Evolutionary conservation across 2,329 filamentous ascomycete species (phyloP).

Genomic region (Penicillium sp.): DNA sequence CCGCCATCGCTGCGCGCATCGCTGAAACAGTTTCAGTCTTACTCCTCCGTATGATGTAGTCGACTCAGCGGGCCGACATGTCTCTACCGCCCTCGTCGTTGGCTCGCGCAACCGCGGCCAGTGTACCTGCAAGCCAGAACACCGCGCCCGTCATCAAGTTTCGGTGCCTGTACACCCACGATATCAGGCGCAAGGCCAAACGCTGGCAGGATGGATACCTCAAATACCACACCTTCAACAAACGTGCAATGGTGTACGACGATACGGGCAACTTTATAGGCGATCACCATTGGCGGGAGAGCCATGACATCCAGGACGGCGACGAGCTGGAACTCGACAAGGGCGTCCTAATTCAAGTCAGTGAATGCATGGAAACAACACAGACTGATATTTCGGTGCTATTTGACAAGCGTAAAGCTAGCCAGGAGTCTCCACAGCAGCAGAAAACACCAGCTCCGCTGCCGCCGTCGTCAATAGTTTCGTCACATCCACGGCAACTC

Average conservation of each 20-base stretch:
- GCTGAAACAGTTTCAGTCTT: too few relatives aligned
- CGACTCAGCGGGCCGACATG: slow-evolving; percentile 5
- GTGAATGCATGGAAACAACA: slow-evolving; percentile 66
- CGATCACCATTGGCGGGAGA: slow-evolving; percentile 74
- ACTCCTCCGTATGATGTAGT: background rate
- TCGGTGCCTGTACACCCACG: slow-evolving; percentile 80
- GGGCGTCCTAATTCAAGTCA: slow-evolving; percentile 73
- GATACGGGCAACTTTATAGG: slow-evolving; percentile 75
- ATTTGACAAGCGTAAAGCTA: slow-evolving; percentile 61
- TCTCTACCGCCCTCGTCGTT: slow-evolving; percentile 24
- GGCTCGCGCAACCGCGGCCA: slow-evolving; percentile 27
- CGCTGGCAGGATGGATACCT: slow-evolving; percentile 90
- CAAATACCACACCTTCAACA: slow-evolving; percentile 87
- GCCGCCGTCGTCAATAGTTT: slow-evolving; percentile 42
- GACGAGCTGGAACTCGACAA: slow-evolving; percentile 79
- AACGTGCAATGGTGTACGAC: slow-evolving; percentile 85
- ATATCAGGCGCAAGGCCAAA: slow-evolving; percentile 81
- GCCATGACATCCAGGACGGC: slow-evolving; percentile 68
- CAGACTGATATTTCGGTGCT: slow-evolving; percentile 76
- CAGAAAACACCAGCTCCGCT: slow-evolving; percentile 25
- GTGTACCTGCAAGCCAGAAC: slow-evolving; percentile 53
- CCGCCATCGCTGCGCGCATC: too few relatives aligned
- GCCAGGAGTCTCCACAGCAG: slow-evolving; percentile 26
- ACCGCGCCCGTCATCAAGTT: slow-evolving; percentile 77
- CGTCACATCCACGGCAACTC: slow-evolving; percentile 24